A percentile compares a stretch with the other conserved stretches of the same genome.
These are phyloP conservation scores for Coemansia sp. DNA, from an alignment of 192 early-diverging fungal genomes.

Conservation along the genomic window DNA sequence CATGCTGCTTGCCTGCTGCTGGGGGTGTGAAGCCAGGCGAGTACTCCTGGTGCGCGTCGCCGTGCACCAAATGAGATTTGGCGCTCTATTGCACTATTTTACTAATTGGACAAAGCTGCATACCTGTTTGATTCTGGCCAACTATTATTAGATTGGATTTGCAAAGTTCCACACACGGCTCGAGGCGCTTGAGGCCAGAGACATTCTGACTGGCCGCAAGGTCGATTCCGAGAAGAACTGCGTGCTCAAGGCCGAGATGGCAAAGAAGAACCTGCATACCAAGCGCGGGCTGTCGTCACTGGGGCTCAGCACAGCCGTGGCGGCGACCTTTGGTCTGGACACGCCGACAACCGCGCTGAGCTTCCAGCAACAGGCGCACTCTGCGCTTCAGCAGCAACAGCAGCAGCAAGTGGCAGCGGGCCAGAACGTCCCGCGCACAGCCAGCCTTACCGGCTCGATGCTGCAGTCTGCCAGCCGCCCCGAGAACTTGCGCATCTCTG, in stretches of 20 bases:
- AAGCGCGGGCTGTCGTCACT: constrained; percentile 70
- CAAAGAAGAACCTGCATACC: constrained; percentile 97
- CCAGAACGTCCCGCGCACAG: constrained; percentile 32
- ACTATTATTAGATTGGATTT: constrained; percentile 78
- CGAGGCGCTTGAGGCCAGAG: constrained; percentile 90
- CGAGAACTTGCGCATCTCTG: constrained; percentile 51
- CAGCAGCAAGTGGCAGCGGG: background rate
- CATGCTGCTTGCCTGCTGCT: too few relatives aligned
- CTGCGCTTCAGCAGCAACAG: constrained; percentile 19
- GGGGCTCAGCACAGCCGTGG: constrained; percentile 34
- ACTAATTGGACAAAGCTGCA: background rate
- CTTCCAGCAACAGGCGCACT: constrained; percentile 16
- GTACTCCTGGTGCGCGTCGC: too few relatives aligned
- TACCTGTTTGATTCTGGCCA: constrained; percentile 10
- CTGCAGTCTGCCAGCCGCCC: constrained; percentile 43
- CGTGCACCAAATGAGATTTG: constrained; percentile 1
- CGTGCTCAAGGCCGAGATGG: constrained; percentile 96
- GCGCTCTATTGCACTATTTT: background rate
- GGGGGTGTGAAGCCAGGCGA: too few relatives aligned
- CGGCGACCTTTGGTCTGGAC: constrained; percentile 46
- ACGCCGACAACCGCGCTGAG: constrained; percentile 27
- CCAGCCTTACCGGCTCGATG: constrained; percentile 37
- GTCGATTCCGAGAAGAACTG: constrained; percentile 85
- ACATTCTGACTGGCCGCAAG: constrained; percentile 86
- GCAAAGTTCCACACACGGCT: constrained; percentile 91